These are phyloP conservation scores for Arachis stenosperma DNA, from an alignment of 306 rosid species.

Conservation along the genomic window DNA sequence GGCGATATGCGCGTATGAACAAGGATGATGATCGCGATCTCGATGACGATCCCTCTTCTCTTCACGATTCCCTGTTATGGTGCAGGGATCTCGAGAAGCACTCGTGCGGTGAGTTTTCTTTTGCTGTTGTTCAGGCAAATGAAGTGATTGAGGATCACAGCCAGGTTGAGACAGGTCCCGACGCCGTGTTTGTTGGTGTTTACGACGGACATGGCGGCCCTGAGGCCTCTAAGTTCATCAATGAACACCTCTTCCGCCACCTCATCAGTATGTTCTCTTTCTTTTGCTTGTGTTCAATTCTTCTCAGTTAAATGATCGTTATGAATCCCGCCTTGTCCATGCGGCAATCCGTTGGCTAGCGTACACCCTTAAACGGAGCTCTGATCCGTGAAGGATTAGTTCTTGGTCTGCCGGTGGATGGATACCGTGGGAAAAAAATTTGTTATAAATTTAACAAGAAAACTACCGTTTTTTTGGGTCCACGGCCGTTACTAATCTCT, in stretches of 20 bases:
- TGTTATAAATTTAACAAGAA: no score
- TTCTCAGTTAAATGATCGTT: no score
- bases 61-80: slow-evolving; percentile 73
- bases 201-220: slow-evolving; percentile 93
- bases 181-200: slow-evolving; percentile 76
- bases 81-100: slow-evolving; percentile 67
- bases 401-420: no score
- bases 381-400: no score
- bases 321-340: no score
- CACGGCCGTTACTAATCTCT: no score
- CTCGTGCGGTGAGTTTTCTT: slow-evolving; percentile 75
- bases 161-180: slow-evolving; percentile 78
- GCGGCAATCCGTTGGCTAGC: no score
- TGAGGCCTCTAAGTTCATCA: slow-evolving; percentile 67
- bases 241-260: slow-evolving; percentile 63
- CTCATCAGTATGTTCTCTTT: slow-evolving; percentile 59
- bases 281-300: no score
- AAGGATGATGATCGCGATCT: slow-evolving; percentile 52
- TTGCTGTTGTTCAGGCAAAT: slow-evolving; percentile 86
- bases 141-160: slow-evolving; percentile 76
- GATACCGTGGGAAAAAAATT: no score
- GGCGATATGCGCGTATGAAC: slow-evolving; percentile 85
- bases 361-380: no score
- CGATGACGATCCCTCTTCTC: slow-evolving; percentile 45
- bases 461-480: no score